Base-by-base conservation (phyloP, 805 yeast species). In the Debaryomyces hansenii region DNA sequence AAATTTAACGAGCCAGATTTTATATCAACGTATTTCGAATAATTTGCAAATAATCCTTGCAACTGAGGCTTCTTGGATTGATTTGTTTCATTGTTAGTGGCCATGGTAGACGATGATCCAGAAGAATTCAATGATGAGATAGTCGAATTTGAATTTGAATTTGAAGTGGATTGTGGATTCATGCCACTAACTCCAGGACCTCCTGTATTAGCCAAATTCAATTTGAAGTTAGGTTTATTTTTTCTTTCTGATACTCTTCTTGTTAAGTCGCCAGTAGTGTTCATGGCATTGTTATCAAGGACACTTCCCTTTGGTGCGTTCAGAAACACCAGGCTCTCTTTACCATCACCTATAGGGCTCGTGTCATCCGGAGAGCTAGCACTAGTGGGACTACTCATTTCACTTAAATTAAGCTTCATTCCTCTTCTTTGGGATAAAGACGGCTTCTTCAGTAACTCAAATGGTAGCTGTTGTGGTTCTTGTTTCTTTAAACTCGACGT, bases 1-100 rank as follows among this genome's bases (percentile, higher is more conserved):
- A 94, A 94, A 58, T 89, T 91, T 47, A 94, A 77, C 3, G 91
- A 83, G 3, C 99, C 99, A 0, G 96, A 86, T 60, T 90, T 88
- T 55, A 92, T 85, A 66, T 94, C 98, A 41, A 94, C 80, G 61
- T 89, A 92, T 59, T 89, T 86, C 20, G 95, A 81, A 63, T 87
- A 94, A 60, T 85, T 83, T 9, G 91, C 86, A 70, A 94, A 91
- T 42, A 86, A 65, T 11, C 90, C 90, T 41, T 73, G 74, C 10
- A 80, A 63, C 49, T 70, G 69, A 2, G 67, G 67, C 45, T 59
- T 60, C 45, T 63, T 44, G 5, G 31, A 20, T 4, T 18, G n/a
- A 33, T 36, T 56, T 42, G 46, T 53, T 41, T 55, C 61, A 31
- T 58, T 53, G 37, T 58, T 51, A 18, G 49, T 53, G 14, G 36